Percentiles rank a stretch among this genome's conserved stretches.
phyloP scores from a whole-genome alignment of 2,329 filamentous ascomycete species.

The Aspergillus viridinutans region DNA sequence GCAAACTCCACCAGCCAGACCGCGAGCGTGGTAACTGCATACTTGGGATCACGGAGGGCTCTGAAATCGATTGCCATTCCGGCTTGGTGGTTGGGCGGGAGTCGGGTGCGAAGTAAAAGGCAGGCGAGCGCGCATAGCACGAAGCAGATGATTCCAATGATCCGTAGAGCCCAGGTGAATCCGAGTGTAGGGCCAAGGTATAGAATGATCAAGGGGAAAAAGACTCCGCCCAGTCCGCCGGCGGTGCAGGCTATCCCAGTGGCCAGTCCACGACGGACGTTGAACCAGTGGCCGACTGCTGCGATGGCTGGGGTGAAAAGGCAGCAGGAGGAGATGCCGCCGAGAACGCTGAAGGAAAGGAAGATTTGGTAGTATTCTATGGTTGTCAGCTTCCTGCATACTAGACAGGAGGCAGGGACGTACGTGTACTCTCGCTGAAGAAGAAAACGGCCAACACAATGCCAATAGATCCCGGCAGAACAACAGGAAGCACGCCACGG shows the following conservation, averaged over 20 bases:
- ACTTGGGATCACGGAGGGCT: slow-evolving; percentile 20
- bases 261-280: slow-evolving; percentile 25
- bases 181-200: slow-evolving; percentile 26
- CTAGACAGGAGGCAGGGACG: neutral
- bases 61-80: slow-evolving; percentile 18
- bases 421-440: slow-evolving; percentile 7
- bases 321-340: slow-evolving; percentile 27
- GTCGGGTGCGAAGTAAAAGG: slow-evolving; percentile 17
- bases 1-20: slow-evolving; percentile 35
- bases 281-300: slow-evolving; percentile 34
- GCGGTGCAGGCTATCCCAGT: slow-evolving; percentile 34
- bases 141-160: slow-evolving; percentile 23
- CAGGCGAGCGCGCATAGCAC: slow-evolving; percentile 18
- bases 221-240: slow-evolving; percentile 31
- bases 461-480: slow-evolving; percentile 29
- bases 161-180: slow-evolving; percentile 29
- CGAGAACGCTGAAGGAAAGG: slow-evolving; percentile 32
- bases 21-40: slow-evolving; percentile 23
- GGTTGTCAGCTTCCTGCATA: slow-evolving; percentile 6
- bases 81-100: slow-evolving; percentile 17
- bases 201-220: slow-evolving; percentile 33
- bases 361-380: slow-evolving; percentile 37
- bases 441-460: slow-evolving; percentile 27
- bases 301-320: slow-evolving; percentile 31
- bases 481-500: slow-evolving; percentile 26